These are phyloP conservation scores for Alloascoidea hylecoeti DNA, from an alignment of 805 yeast species.

Conservation along the genomic window DNA sequence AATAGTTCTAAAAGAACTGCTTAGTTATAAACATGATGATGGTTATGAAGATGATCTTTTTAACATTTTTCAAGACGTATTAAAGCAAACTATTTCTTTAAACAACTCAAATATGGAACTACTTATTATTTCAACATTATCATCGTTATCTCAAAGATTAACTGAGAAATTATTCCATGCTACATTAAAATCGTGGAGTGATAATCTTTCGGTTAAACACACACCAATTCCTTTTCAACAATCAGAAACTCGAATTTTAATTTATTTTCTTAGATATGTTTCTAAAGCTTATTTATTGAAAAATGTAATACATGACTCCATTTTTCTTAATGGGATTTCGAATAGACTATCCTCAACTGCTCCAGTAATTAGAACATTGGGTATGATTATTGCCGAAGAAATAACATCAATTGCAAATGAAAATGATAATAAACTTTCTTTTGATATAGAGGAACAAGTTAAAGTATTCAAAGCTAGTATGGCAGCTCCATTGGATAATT, in stretches of 20 bases:
- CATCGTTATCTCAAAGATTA: neutral
- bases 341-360: conserved; percentile 37
- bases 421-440: conserved; percentile 9
- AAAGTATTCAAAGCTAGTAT: conserved; percentile 9
- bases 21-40: neutral
- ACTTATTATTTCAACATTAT: neutral
- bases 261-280: conserved; percentile 19
- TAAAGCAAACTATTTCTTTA: too few relatives aligned
- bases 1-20: neutral
- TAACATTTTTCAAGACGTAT: too few relatives aligned
- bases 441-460: conserved; percentile 12
- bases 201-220: conserved; percentile 19
- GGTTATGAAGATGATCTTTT: neutral
- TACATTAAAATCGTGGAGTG: conserved; percentile 21
- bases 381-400: conserved; percentile 41
- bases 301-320: conserved; percentile 16
- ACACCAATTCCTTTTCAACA: conserved; percentile 31
- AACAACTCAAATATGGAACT: too few relatives aligned
- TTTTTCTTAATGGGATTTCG: conserved; percentile 37
- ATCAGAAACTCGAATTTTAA: conserved; percentile 29
- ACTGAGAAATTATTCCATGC: neutral
- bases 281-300: conserved; percentile 11
- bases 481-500: conserved; percentile 6
- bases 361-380: conserved; percentile 30
- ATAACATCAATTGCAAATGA: conserved; percentile 11